Evolutionary conservation across 805 yeast species (phyloP).

Genomic region (Kazachstania viticola): DNA sequence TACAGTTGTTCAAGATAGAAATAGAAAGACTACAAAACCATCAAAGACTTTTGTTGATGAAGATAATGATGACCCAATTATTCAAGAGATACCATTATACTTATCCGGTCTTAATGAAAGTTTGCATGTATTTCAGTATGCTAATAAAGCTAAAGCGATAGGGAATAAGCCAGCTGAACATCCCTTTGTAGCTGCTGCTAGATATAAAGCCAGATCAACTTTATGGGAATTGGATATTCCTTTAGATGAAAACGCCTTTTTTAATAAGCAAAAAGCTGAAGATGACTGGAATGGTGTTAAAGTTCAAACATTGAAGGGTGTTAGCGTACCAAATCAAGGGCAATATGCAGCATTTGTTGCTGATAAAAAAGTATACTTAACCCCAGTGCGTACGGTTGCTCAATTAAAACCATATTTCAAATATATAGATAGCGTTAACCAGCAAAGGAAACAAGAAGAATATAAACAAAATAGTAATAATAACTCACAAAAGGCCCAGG

Average conservation of each 20-base stretch:
- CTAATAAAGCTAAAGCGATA: conserved; percentile 26
- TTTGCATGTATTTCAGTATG: conserved; percentile 46
- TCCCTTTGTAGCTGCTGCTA: conserved; percentile 32
- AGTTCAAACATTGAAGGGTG: conserved; percentile 61
- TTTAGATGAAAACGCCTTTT: conserved; percentile 53
- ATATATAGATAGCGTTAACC: conserved; percentile 55
- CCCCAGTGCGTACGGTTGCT: conserved; percentile 53
- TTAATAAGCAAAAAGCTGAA: conserved; percentile 50
- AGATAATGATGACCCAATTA: conserved; percentile 47
- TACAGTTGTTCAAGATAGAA: too few species aligned
- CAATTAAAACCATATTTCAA: conserved; percentile 77
- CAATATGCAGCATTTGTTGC: conserved; percentile 36
- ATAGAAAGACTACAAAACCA: too few species aligned
- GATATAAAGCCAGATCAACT: conserved; percentile 51
- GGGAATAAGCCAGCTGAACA: conserved; percentile 22
- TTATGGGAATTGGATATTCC: conserved; percentile 71
- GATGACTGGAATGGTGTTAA: conserved; percentile 49
- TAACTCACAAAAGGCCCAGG: conserved; percentile 37
- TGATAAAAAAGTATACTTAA: conserved; percentile 45
- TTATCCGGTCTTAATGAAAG: conserved; percentile 26
- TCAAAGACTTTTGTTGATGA: too few species aligned
- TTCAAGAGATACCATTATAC: conserved; percentile 48
- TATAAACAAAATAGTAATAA: conserved; percentile 30
- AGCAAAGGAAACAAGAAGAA: conserved; percentile 33
- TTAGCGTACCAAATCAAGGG: conserved; percentile 43